Base-by-base conservation (phyloP, 2,329 filamentous ascomycete genomes). In the Trichoderma semiorbis region DNA sequence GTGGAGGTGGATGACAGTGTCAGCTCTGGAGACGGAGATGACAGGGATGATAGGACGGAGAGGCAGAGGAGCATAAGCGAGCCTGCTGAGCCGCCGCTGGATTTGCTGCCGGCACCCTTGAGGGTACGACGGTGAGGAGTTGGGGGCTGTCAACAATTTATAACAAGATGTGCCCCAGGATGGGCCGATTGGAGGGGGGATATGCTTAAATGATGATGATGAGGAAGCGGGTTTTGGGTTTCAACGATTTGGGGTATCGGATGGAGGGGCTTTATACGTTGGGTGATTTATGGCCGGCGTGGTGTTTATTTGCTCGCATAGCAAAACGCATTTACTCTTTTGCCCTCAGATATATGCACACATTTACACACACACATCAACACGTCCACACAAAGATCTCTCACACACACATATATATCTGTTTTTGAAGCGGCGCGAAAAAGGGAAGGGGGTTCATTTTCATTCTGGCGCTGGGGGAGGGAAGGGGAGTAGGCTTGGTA, bases 1-100 rank as follows among this genome's bases (percentile, higher is more conserved):
- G 39, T 62, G 57, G 92, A 93, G n/a, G 91, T 92, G 66, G 91
- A 93, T 30, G 78, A 78, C 26, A 78, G 77, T 55, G 81, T 81
- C 28, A 76, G 84, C 70, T 87, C 85, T 16, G 84, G 83, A 0
- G 86, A 86, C 61, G 84, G 83, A 0, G 86, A 86, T 60, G 86
- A 88, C 83, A 76, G 85, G 0, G 86, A 86, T 63, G 86, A 88
- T 83, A 75, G 85, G 73, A 89, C 87, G 5, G 88, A 89, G 78
- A 82, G 88, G 72, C 88, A 89, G 77, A 82, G 88, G 72, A 90
- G 85, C 75, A 81, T 87, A 57, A 84, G 83, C 60, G 83, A 83
- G 76, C 82, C 84, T 14, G 76, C 77, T 21, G 81, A 82, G 30
- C 75, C 80, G 62, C 77, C 79, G 10, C 74, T 76, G n/a, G 76